Base-by-base conservation (phyloP, 768 basidiomycete genomes). In the Ramaria sp. region DNA sequence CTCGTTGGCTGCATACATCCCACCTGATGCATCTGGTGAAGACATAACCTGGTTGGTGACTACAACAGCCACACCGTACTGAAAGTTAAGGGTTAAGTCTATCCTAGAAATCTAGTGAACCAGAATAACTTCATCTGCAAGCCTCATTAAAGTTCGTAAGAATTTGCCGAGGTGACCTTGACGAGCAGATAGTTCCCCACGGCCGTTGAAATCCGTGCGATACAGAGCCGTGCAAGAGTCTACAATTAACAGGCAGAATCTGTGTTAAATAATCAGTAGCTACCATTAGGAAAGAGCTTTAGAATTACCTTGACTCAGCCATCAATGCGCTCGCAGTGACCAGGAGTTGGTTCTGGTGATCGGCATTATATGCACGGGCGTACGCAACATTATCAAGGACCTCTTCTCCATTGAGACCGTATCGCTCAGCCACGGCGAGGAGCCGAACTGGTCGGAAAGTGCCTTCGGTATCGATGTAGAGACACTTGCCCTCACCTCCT, bases 31-130 rank as follows among this genome's bases (percentile, higher is more conserved):
- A 65, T 99, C 96, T 1, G 96, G 95, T 55, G 83, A 94, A n/a
- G 96, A 97, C 80, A 99, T 96, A 61, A 99, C 96, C 68, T 99
- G 96, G 66, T 99, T 99, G 3, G 90, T 89, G 39, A 97, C 84
- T 10, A 99, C 93, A 22, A 98, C 95, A 3, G 96, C 96, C 48
- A 98, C 89, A 27, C 96, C 96, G 63, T 90, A 99, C 95, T 98
- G 58, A 16, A 61, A 60, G 55, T 60, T 36, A 59, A 34, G 24
- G 18, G 20, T 12, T 30, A 18, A 8, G 39, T 30, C 5, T 32
- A 5, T 27, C 24, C 10, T 28, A n/a, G 28, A 12, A 27, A 27
- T 9, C 24, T 24, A 15, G 15, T 34, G 20, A 50, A 5, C 32
- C 4, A 18, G 55, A 64, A 77, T 49, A 63, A 95, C 95, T 79